Evolutionary conservation across 2,329 filamentous ascomycete species (phyloP), one percentile per base, ranked within the genome.

Genomic region (Neoscytalidium dimidiatum): DNA sequence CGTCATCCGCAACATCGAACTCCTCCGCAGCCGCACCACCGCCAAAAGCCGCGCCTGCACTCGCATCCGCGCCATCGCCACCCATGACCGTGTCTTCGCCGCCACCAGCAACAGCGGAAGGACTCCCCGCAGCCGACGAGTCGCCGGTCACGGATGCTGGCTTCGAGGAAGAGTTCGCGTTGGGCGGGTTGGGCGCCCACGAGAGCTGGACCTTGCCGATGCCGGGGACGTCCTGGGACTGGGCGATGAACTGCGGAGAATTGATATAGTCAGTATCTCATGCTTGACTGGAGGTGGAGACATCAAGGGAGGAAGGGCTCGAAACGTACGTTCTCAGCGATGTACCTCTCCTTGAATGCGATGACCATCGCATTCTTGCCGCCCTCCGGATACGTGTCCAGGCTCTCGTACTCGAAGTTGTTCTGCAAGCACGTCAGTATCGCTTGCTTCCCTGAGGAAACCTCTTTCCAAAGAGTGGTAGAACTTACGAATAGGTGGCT

Each of bases 151-250:
- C 21, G 13, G 51, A 35, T 14, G 51, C 51, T 11, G 51, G 51
- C 9, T 35, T 29, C 9, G 46, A 48, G 33, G 33, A 7, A 7
- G 33, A 41, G 44, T 48, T 48, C 11, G 48, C 48, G 26, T 29
- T 51, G 3, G 67, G 62, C 11, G 64, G 35, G 35, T 76, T 77
- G 8, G 73, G 68, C n/a, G 84, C 82, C 91, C 91, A 94, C 0
- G 84, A 76, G 43, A 92, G 75, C 63, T 92, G 88, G 13, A 92
- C 81, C 51, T 84, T 85, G 46, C 85, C 88, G 11, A 92, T 78
- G 6, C 87, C 85, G 0, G 88, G 86, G 44, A 93, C 85, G 21
- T 84, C 78, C 51, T 82, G 82, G 52, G 84, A 74, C 28, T 62
- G 56, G n/a, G 87, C 77, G 29, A 84, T 81, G 70, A 86, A 85